Evolutionary conservation across 148 eudicot species (phyloP).

Genomic region (Rhododendron simsii): DNA sequence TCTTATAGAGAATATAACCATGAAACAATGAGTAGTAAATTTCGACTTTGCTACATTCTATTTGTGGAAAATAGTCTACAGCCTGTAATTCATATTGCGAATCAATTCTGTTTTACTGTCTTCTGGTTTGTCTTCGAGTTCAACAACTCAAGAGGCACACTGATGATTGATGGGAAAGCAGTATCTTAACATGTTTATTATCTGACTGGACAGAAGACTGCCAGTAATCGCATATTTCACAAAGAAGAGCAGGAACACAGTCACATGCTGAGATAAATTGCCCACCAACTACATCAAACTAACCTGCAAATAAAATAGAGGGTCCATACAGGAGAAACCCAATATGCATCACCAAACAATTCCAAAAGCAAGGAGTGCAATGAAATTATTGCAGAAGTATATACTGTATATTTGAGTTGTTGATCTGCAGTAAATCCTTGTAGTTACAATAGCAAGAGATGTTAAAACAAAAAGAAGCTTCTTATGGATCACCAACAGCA

Average conservation of each 20-base stretch:
- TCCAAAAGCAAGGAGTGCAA: neutral
- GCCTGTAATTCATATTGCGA: too few species aligned
- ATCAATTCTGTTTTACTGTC: too few species aligned
- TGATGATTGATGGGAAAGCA: neutral
- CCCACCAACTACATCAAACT: neutral
- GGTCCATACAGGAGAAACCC: neutral
- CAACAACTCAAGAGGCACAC: neutral
- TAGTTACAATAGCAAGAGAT: neutral
- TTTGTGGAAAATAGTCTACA: too few species aligned
- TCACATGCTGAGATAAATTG: neutral
- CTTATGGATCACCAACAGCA: conserved; percentile 5
- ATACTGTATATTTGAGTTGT: neutral
- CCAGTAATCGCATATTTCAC: neutral
- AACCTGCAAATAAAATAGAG: neutral
- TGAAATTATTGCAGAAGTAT: neutral
- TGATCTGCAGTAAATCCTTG: neutral
- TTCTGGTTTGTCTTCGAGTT: neutral
- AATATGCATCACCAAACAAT: neutral
- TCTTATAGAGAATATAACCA: too few species aligned
- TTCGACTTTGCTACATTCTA: too few species aligned
- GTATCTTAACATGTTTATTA: neutral
- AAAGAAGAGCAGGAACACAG: neutral
- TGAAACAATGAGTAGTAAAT: too few species aligned
- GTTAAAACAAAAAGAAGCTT: neutral
- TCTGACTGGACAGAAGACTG: neutral